A percentile compares a stretch with the other conserved stretches of the same genome.
Evolutionary conservation across 108 stramenopile genomes (phyloP).

Genomic region (Ochromonas danica): DNA sequence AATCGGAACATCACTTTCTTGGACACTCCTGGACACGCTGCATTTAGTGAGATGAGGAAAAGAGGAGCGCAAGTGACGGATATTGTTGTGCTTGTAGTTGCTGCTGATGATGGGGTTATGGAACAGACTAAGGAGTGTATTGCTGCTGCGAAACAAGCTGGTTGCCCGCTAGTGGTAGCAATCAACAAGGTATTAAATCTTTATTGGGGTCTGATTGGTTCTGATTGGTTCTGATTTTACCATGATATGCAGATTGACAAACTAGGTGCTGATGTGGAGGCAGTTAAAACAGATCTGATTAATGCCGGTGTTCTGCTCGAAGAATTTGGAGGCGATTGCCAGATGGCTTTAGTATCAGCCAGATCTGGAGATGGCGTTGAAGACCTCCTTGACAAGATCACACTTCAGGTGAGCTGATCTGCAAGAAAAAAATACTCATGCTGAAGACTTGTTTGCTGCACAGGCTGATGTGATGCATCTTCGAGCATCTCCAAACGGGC

Average conservation of each 20-base stretch:
- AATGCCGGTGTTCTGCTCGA: conserved; percentile 84
- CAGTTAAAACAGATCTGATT: conserved; percentile 45
- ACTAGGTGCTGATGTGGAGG: conserved; percentile 33
- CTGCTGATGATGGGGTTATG: conserved; percentile 90
- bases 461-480: conserved; percentile 84
- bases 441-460: too few relatives aligned
- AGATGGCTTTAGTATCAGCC: conserved; percentile 79
- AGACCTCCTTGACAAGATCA: conserved; percentile 79
- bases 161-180: conserved; percentile 76
- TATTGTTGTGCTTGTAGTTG: conserved; percentile 88
- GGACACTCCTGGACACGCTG: conserved; percentile 96
- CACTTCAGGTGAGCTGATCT: conserved; percentile 6
- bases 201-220: not conserved
- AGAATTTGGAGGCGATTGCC: conserved; percentile 82
- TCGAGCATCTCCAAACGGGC: conserved; percentile 76
- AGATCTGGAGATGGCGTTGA: conserved; percentile 81
- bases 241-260: conserved; percentile 56
- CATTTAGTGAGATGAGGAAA: conserved; percentile 84
- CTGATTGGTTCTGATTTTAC: not conserved
- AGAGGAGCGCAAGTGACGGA: conserved; percentile 88
- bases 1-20: conserved; percentile 77
- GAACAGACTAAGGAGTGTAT: conserved; percentile 91
- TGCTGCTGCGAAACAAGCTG: conserved; percentile 77
- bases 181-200: conserved; percentile 87
- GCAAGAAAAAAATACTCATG: too few relatives aligned